phyloP scores from a whole-genome alignment of 371 early-diverging fungal species.

The Mucor sp. region DNA sequence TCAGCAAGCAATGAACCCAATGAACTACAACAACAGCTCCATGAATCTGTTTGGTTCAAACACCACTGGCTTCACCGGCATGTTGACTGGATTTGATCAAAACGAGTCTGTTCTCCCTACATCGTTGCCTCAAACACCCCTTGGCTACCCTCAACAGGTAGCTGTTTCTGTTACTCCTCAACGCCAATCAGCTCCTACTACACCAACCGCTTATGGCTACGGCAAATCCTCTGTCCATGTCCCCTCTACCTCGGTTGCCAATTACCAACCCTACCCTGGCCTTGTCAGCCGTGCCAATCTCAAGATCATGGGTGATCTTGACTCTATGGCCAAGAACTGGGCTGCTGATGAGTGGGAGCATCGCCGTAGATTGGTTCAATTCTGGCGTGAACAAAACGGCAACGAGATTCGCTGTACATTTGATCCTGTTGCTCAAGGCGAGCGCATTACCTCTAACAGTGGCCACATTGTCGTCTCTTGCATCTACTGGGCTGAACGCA shows the following conservation, averaged over 20 bases:
- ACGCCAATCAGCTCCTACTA: background rate
- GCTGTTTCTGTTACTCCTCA: background rate
- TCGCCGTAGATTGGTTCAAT: conserved; percentile 72
- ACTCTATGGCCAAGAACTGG: conserved; percentile 57
- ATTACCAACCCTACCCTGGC: conserved; percentile 54
- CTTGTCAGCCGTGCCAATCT: conserved; percentile 68
- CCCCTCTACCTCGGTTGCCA: conserved; percentile 24
- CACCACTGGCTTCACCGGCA: background rate
- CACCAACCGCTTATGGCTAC: background rate
- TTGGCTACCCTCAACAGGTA: background rate
- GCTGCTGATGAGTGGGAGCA: conserved; percentile 59
- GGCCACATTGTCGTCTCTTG: conserved; percentile 61
- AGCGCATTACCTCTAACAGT: conserved; percentile 16
- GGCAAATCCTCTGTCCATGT: conserved; percentile 13
- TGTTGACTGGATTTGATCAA: conserved; percentile 7
- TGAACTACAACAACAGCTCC: background rate
- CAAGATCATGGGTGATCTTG: conserved; percentile 60
- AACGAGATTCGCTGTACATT: conserved; percentile 69
- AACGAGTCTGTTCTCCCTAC: background rate
- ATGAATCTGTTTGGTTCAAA: conserved; percentile 6
- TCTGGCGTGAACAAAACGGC: conserved; percentile 57
- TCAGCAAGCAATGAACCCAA: background rate
- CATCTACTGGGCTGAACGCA: conserved; percentile 78
- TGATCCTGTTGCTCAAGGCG: conserved; percentile 39
- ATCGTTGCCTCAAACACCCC: background rate